Evolutionary conservation across 257 asterid species (phyloP).

Genomic region (Penstemon davidsonii): DNA sequence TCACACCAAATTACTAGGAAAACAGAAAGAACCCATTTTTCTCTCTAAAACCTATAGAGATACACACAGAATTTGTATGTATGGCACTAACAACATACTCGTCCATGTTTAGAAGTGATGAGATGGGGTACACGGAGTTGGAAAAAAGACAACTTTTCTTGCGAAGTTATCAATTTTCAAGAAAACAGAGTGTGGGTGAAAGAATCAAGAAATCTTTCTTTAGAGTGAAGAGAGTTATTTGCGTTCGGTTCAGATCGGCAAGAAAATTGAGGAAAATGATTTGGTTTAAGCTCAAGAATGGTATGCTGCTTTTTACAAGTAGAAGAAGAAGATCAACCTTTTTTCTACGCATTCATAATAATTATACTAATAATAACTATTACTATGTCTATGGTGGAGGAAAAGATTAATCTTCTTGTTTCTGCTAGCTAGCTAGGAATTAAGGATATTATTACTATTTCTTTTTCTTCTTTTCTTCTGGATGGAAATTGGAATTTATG

Average conservation of each 20-base stretch:
- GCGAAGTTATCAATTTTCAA: slow-evolving; percentile 71
- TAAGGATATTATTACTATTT: background rate
- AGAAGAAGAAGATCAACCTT: slow-evolving; percentile 33
- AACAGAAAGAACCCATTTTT: background rate
- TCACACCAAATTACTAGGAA: background rate
- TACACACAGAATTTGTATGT: background rate
- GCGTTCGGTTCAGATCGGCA: slow-evolving; percentile 52
- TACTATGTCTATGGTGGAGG: no score
- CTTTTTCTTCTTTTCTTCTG: background rate
- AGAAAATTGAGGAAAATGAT: slow-evolving; percentile 45
- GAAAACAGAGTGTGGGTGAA: slow-evolving; percentile 56
- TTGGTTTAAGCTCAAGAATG: slow-evolving; percentile 51
- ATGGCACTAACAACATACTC: slow-evolving; percentile 33
- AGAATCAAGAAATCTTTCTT: slow-evolving; percentile 47
- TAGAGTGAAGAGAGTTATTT: slow-evolving; percentile 55
- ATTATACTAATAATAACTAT: background rate
- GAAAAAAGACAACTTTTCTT: slow-evolving; percentile 69
- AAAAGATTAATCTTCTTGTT: background rate
- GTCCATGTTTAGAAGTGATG: slow-evolving; percentile 36
- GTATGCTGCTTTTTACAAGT: slow-evolving; percentile 32
- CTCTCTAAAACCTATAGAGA: slow-evolving; percentile 6
- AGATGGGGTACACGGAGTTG: slow-evolving; percentile 45
- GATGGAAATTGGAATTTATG: no score
- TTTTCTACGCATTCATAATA: slow-evolving; percentile 35
- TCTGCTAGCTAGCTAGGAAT: slow-evolving; percentile 12